These are phyloP conservation scores for Colletotrichum orchidophilum DNA, from an alignment of 2,329 filamentous ascomycete species.

Conservation along the genomic window DNA sequence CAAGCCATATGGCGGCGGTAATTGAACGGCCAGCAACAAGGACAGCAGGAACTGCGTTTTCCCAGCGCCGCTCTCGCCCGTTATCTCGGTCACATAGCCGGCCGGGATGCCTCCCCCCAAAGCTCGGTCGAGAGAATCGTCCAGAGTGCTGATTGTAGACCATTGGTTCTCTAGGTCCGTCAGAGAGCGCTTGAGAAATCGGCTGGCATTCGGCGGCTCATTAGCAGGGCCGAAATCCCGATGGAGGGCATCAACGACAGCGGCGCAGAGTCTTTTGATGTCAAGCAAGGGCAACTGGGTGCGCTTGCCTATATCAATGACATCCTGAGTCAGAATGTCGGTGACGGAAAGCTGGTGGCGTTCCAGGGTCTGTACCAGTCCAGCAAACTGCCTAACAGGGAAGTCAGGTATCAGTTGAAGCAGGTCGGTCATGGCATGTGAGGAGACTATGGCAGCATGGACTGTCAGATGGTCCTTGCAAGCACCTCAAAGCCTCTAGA, in stretches of 20 bases:
- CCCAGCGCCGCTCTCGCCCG: conserved; percentile 91
- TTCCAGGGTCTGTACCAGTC: conserved; percentile 83
- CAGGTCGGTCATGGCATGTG: conserved; percentile 81
- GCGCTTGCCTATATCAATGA: conserved; percentile 84
- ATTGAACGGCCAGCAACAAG: conserved; percentile 84
- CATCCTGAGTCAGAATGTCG: conserved; percentile 87
- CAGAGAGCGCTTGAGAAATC: conserved; percentile 20
- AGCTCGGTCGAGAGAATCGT: conserved; percentile 72
- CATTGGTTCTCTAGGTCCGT: conserved; percentile 23
- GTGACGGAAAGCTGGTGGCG: conserved; percentile 78
- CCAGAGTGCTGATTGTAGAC: conserved; percentile 81
- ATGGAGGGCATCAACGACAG: conserved; percentile 74
- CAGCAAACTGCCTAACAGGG: conserved; percentile 73
- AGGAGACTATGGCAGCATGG: neutral
- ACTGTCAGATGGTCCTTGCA: neutral
- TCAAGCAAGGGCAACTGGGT: conserved; percentile 84
- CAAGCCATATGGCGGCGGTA: conserved; percentile 77
- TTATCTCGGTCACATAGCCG: conserved; percentile 86
- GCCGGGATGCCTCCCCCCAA: conserved; percentile 83
- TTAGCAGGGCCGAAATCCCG: conserved; percentile 56
- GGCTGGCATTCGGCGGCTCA: neutral
- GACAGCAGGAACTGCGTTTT: conserved; percentile 95
- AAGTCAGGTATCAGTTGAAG: conserved; percentile 84
- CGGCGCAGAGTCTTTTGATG: conserved; percentile 76
- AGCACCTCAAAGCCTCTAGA: neutral